Evolutionary conservation across 352 stramenopile species (phyloP), one percentile per base, ranked within the genome.

Genomic region (Phytopythium vexans): DNA sequence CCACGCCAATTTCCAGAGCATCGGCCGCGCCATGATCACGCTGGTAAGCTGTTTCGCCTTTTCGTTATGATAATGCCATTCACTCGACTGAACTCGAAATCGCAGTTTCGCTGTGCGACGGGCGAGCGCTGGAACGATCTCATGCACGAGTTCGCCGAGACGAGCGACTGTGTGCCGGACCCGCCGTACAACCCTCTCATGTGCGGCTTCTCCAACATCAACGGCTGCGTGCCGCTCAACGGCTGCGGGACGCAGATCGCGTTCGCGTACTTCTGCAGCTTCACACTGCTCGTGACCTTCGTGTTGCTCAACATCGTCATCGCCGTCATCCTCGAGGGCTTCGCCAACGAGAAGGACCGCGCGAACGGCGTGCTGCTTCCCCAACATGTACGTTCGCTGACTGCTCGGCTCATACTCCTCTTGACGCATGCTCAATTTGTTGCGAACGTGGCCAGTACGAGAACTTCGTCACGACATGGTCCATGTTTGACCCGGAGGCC

Each of bases 231-330:
- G 3, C 75, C 75, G 6, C 57, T 89, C 6, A 62, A 72, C 58
- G 82, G 82, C 14, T 95, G 85, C 47, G 71, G 74, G 11, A 58
- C 62, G 10, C 51, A 43, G 2, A 61, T 78, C 15, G 63, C 77
- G 8, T 84, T 71, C 49, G 44, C 76, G 6, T 89, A 88, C 54
- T 84, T 79, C 52, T 95, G 89, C 60, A 89, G 68, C 8, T 73
- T 97, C 60, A 92, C 74, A 3, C 54, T 96, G 59, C 63, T 92
- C 14, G 78, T 96, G 35, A 88, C 73, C 3, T 95, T 87, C 54
- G 62, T 95, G 33, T 63, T 95, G 39, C 61, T 96, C 49, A 95
- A 95, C 62, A 79, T 95, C 53, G 94, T 96, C 62, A 88, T 96
- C 45, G 86, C 75, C 47, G 77, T 95, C 48, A 88, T 96, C 34